These are phyloP conservation scores for Pholiota molesta DNA, from an alignment of 768 basidiomycete species.

Conservation along the genomic window DNA sequence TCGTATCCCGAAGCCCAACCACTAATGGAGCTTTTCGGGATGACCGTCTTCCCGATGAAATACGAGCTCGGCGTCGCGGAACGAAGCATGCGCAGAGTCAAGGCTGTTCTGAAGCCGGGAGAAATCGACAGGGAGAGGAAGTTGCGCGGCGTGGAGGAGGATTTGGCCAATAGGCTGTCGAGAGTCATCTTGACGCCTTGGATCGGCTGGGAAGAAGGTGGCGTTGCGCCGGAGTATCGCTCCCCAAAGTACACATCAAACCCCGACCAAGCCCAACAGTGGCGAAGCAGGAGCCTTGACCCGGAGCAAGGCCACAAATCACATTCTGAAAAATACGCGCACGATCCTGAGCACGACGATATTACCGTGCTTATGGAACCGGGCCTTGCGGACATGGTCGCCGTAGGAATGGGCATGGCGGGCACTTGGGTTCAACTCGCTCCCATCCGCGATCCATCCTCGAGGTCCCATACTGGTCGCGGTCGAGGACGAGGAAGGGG, in stretches of 20 bases:
- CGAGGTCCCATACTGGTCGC: background rate
- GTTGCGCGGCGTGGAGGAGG: conserved; percentile 43
- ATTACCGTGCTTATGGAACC: conserved; percentile 57
- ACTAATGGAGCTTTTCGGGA: conserved; percentile 25
- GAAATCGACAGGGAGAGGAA: conserved; percentile 22
- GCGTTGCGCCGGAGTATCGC: conserved; percentile 17
- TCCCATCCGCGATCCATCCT: conserved; percentile 25
- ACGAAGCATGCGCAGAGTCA: conserved; percentile 54
- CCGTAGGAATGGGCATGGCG: conserved; percentile 56
- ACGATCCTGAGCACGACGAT: conserved; percentile 50
- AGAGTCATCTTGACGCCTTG: conserved; percentile 60
- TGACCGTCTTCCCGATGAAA: conserved; percentile 24
- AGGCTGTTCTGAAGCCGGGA: conserved; percentile 19
- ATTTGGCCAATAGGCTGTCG: conserved; percentile 48
- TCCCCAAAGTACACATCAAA: conserved; percentile 11
- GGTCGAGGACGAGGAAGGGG: conserved; percentile 19
- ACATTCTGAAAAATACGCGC: conserved; percentile 12
- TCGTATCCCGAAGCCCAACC: conserved; percentile 17
- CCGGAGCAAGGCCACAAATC: background rate
- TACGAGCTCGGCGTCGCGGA: conserved; percentile 45
- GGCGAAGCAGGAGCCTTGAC: conserved; percentile 11
- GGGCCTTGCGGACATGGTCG: conserved; percentile 39
- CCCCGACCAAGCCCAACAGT: background rate
- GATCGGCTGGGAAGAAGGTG: conserved; percentile 40
- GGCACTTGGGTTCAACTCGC: conserved; percentile 66